Base-by-base conservation (phyloP, 2,329 filamentous ascomycete species). In the Fusarium humuli region DNA sequence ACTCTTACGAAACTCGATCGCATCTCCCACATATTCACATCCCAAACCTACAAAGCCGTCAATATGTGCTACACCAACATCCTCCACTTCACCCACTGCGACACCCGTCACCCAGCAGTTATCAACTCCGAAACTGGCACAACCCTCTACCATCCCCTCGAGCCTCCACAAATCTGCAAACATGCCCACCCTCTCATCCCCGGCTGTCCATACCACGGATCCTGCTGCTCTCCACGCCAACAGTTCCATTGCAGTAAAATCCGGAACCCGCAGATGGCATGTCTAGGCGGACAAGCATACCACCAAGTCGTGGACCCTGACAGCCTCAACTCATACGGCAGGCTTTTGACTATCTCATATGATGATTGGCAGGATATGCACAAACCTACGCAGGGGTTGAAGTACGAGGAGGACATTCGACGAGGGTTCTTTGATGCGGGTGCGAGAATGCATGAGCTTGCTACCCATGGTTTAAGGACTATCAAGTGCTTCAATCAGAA, bases 51-150 rank as follows among this genome's bases (percentile, higher is more conserved):
- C 8, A 22, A 22, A 14, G 6, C 23, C 18, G 34, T 14, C 8
- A 67, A 5, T 3, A 71, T 71, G 69, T 71, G 68, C 37, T 44
- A 69, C 16, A 60, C 46, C 7, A 30, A 56, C 2, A 25, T 69
- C 16, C n/a, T 57, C 6, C 69, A 71, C 5, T 58, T 62, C n/a
- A 71, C 69, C 0, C 3, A 10, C 20, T 71, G 69, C 54, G 57
- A 71, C 14, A 66, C 57, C n/a, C 69, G 65, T 42, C 68, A 65
- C 12, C 64, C 32, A 20, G 68, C 53, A 1, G 50, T 61, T 29
- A 40, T 69, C 16, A 71, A 69, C 40, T 9, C 30, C 9, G 7
- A 18, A 7, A 56, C 27, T 0, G 65, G 65, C 7, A 11, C 37
- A 20, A 37, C 54, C 11, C 13, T 68, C 32, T 66, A 41, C 32